Percentiles rank a stretch among this genome's conserved stretches.
Conservation (phyloP, 176 grass and related monocot species). For the Lolium multiflorum region DNA sequence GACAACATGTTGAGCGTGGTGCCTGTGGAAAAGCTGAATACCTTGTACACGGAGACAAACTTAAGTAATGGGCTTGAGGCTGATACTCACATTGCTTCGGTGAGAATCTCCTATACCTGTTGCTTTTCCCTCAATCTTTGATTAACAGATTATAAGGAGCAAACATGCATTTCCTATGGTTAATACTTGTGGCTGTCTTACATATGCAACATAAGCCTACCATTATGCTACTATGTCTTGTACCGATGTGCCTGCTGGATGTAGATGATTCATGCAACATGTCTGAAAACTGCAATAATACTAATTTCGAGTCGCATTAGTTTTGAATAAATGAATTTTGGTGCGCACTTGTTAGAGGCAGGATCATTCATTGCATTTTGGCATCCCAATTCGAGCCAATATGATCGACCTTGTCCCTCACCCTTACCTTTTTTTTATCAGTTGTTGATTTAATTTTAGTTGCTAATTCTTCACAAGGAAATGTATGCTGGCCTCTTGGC, state of each 20-base stretch:
- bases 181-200: neutral
- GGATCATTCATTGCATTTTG: neutral
- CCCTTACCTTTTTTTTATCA: neutral
- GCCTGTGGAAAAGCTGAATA: neutral
- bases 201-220: neutral
- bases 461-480: neutral
- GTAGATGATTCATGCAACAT: neutral
- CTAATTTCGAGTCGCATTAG: neutral
- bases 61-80: neutral
- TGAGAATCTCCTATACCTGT: slow-evolving; percentile 1
- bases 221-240: neutral
- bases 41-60: neutral
- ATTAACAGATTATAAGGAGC: neutral
- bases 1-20: neutral
- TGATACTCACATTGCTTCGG: neutral
- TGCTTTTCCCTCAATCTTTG: neutral
- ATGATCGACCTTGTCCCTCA: neutral
- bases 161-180: neutral
- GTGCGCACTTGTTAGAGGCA: neutral
- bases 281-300: neutral
- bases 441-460: neutral
- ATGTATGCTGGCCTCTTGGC: neutral
- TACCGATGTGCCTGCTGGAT: neutral
- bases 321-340: neutral
- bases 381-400: neutral